Conservation (phyloP, 805 yeast species). For the Grigorovia transvaalensis region DNA sequence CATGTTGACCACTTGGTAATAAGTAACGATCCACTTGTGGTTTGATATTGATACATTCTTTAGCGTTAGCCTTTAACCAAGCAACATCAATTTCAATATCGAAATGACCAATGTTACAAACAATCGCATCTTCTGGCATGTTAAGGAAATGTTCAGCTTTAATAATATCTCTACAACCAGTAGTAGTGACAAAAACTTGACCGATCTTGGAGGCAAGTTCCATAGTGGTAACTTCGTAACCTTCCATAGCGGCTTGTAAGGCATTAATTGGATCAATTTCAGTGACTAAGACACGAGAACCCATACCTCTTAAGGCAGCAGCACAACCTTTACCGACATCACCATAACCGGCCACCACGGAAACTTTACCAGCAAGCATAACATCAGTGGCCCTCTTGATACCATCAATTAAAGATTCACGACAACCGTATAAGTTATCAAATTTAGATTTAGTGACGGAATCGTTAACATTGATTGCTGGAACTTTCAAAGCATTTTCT, state of each 20-base stretch:
- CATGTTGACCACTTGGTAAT: conserved; percentile 80
- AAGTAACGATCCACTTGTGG: conserved; percentile 98
- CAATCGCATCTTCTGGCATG: conserved; percentile 99
- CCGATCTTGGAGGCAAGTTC: conserved; percentile 87
- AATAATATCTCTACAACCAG: conserved; percentile 98
- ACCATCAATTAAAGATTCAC: conserved; percentile 97
- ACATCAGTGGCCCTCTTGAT: conserved; percentile 99
- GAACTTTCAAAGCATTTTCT: conserved; percentile 85
- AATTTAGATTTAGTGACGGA: conserved; percentile 98
- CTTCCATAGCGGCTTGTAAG: conserved; percentile 97
- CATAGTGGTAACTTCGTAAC: conserved; percentile 94
- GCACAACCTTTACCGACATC: conserved; percentile 99
- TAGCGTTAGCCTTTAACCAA: conserved; percentile 92
- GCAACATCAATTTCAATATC: conserved; percentile 99
- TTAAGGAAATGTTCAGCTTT: conserved; percentile 72
- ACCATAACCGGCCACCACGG: conserved; percentile 99
- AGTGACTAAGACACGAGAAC: conserved; percentile 95
- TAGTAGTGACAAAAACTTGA: conserved; percentile 97
- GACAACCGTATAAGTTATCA: conserved; percentile 98
- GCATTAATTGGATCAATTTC: conserved; percentile 99
- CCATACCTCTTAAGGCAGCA: conserved; percentile 97
- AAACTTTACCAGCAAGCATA: conserved; percentile 98
- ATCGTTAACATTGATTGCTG: conserved; percentile 98
- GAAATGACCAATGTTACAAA: conserved; percentile 98
- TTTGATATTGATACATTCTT: conserved; percentile 90